These are phyloP conservation scores for Skeletonema tropicum DNA, from an alignment of 108 stramenopile species.

Conservation along the genomic window DNA sequence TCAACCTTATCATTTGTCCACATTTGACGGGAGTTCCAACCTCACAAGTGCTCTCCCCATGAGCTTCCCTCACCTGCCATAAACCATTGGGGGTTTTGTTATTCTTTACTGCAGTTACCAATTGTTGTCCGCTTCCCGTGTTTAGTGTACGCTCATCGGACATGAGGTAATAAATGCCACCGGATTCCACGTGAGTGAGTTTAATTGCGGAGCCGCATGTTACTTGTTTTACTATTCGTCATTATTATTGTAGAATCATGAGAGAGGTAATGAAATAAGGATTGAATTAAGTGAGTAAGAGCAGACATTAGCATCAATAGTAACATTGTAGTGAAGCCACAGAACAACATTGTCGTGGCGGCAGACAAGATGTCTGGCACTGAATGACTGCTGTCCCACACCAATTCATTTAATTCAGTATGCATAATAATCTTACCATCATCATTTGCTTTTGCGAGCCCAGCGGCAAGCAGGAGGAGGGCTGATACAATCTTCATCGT, in stretches of 20 bases:
- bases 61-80: slow-evolving; percentile 77
- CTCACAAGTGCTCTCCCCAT: slow-evolving; percentile 39
- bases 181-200: slow-evolving; percentile 67
- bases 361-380: too few species aligned
- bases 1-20: slow-evolving; percentile 66
- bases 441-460: background rate
- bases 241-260: background rate
- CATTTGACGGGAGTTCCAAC: slow-evolving; percentile 64
- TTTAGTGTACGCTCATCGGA: slow-evolving; percentile 41
- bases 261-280: background rate
- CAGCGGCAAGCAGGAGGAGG: background rate
- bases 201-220: slow-evolving; percentile 87
- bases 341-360: too few species aligned
- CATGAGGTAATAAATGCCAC: slow-evolving; percentile 48
- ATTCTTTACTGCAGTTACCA: slow-evolving; percentile 64
- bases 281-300: too few species aligned
- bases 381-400: background rate
- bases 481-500: slow-evolving; percentile 1
- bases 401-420: background rate
- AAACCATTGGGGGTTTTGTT: slow-evolving; percentile 53
- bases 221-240: slow-evolving; percentile 51
- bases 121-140: slow-evolving; percentile 73
- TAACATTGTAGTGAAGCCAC: too few species aligned
- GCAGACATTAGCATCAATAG: too few species aligned
- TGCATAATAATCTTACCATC: background rate